phyloP scores from a whole-genome alignment of 331 rosid genomes.

The Saraca asoca region DNA sequence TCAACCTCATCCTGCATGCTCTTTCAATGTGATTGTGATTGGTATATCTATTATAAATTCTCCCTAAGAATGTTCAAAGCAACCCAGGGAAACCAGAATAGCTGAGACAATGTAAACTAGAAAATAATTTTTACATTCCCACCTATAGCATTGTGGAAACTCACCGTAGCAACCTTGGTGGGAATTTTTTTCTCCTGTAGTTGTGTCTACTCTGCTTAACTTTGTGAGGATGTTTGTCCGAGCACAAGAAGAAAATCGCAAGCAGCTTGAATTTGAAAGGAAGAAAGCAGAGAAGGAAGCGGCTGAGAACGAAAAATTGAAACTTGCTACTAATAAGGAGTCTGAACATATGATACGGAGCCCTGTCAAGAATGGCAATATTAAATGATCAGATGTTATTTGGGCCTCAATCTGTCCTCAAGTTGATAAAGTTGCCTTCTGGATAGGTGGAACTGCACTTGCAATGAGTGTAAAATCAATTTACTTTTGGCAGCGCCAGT shows the following conservation, averaged over 20 bases:
- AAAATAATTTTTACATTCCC: slow-evolving; percentile 17
- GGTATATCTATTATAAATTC: neutral
- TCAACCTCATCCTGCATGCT: neutral
- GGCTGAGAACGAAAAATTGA: slow-evolving; percentile 60
- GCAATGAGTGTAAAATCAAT: slow-evolving; percentile 28
- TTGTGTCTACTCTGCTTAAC: slow-evolving; percentile 77
- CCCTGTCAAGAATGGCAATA: slow-evolving; percentile 49
- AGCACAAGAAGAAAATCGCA: slow-evolving; percentile 81
- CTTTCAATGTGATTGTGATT: neutral
- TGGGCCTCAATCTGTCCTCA: slow-evolving; percentile 32
- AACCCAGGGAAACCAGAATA: neutral
- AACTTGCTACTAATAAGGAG: slow-evolving; percentile 51
- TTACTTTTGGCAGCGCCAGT: slow-evolving; percentile 22
- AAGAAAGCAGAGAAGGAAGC: slow-evolving; percentile 82
- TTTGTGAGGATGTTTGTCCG: slow-evolving; percentile 78
- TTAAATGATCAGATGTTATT: slow-evolving; percentile 32
- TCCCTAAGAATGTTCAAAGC: slow-evolving; percentile 12
- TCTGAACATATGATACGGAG: slow-evolving; percentile 46
- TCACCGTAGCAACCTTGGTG: neutral
- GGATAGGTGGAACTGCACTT: slow-evolving; percentile 27
- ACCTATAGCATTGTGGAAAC: neutral
- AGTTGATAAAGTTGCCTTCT: slow-evolving; percentile 27
- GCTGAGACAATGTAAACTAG: slow-evolving; percentile 14
- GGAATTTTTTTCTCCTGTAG: slow-evolving; percentile 42
- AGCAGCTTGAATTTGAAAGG: slow-evolving; percentile 70